A percentile compares a stretch with the other conserved stretches of the same genome.
Conservation (phyloP, 1,284 basidiomycete genomes). For the Vanrija sp. region DNA sequence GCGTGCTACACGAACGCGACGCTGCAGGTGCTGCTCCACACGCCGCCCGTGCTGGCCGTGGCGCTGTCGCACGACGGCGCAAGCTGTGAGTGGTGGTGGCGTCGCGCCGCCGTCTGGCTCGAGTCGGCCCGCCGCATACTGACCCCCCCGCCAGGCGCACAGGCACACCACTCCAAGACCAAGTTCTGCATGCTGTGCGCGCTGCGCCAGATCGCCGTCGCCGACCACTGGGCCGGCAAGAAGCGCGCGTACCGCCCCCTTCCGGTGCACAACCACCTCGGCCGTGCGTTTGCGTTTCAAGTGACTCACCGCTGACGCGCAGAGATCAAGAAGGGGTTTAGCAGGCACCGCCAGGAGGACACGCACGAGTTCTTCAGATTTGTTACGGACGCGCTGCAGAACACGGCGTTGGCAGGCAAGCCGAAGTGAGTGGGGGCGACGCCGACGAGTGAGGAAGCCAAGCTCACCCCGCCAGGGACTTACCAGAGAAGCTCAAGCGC, state of each 20-base stretch:
- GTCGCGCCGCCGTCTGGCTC: conserved; percentile 25
- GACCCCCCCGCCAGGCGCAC: conserved; percentile 22
- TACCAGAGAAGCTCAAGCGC: conserved; percentile 73
- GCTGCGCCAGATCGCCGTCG: conserved; percentile 51
- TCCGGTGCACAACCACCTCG: conserved; percentile 62
- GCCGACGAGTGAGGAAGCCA: not conserved
- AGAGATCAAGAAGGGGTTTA: conserved; percentile 91
- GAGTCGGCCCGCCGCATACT: not conserved
- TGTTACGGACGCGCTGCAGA: conserved; percentile 86
- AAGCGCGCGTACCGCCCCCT: conserved; percentile 54
- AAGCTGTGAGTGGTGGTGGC: conserved; percentile 38
- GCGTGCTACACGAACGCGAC: conserved; percentile 97
- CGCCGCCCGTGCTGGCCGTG: conserved; percentile 76
- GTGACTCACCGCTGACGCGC: conserved; percentile 2
- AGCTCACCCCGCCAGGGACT: conserved; percentile 56
- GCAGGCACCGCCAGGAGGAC: conserved; percentile 90
- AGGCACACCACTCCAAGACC: conserved; percentile 11
- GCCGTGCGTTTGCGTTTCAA: conserved; percentile 54
- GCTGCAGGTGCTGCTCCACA: conserved; percentile 90
- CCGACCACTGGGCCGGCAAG: conserved; percentile 29
- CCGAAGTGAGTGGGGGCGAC: conserved; percentile 56
- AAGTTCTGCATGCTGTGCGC: conserved; percentile 75
- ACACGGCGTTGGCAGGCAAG: conserved; percentile 68
- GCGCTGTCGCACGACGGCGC: conserved; percentile 57
- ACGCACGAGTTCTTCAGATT: conserved; percentile 97